phyloP scores from a whole-genome alignment of 768 basidiomycete species.

The Rhodotorula kratochvilovae region DNA sequence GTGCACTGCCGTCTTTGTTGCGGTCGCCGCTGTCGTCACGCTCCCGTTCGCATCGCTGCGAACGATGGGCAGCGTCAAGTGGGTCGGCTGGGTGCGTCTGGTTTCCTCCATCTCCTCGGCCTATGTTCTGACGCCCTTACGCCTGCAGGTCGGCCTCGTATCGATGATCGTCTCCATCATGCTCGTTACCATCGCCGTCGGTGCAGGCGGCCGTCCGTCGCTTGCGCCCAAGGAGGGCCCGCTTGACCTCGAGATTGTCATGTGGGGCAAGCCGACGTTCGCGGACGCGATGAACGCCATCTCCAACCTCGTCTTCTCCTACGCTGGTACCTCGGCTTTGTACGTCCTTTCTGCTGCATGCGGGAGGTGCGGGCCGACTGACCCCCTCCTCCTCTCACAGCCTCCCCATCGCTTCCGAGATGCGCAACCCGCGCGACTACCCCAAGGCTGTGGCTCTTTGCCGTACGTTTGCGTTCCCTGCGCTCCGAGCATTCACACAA shows the following conservation, averaged over 20 bases:
- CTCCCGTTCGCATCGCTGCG: conserved; percentile 42
- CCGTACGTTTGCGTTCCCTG: conserved; percentile 39
- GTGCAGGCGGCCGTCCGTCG: conserved; percentile 41
- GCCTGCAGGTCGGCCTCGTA: conserved; percentile 23
- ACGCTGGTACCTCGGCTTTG: conserved; percentile 23
- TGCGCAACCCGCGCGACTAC: conserved; percentile 46
- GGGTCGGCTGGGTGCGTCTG: conserved; percentile 44
- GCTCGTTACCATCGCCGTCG: conserved; percentile 42
- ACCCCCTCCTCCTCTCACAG: background rate
- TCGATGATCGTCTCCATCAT: conserved; percentile 39
- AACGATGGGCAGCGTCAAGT: conserved; percentile 45
- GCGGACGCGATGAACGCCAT: conserved; percentile 46
- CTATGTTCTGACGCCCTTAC: too few relatives aligned
- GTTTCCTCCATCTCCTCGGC: conserved; percentile 30
- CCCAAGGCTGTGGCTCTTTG: conserved; percentile 42
- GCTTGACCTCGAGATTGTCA: conserved; percentile 40
- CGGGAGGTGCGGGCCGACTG: background rate
- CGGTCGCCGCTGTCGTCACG: conserved; percentile 43
- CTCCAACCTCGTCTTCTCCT: conserved; percentile 44
- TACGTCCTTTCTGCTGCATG: background rate
- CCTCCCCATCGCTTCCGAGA: conserved; percentile 46
- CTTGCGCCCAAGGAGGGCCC: conserved; percentile 41
- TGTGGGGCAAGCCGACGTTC: conserved; percentile 32
- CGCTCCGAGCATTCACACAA: too few relatives aligned
- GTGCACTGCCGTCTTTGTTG: conserved; percentile 49